These are phyloP conservation scores for Aspergillus brunneoviolaceus DNA, from an alignment of 2,329 filamentous ascomycete species.

Conservation along the genomic window DNA sequence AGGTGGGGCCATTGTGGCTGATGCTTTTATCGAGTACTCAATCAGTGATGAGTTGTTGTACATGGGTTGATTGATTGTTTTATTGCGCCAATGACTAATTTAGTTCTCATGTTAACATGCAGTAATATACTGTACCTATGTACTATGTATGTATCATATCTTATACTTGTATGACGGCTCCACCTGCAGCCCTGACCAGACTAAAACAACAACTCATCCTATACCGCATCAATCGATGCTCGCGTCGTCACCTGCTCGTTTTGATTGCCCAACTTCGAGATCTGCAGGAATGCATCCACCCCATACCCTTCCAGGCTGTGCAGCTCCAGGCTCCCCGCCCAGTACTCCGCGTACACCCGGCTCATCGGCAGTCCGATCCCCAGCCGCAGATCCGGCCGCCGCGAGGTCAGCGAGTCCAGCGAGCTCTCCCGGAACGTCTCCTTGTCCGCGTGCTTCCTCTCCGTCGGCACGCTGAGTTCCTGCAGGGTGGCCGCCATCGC, in stretches of 20 bases:
- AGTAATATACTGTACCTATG: too few species aligned
- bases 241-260: constrained; percentile 86
- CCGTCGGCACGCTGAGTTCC: constrained; percentile 62
- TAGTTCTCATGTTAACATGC: too few species aligned
- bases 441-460: constrained; percentile 32
- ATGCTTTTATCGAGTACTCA: not conserved
- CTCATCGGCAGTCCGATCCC: constrained; percentile 94
- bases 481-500: constrained; percentile 92
- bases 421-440: constrained; percentile 59
- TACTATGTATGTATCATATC: too few species aligned
- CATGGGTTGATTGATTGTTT: too few species aligned
- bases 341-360: constrained; percentile 94
- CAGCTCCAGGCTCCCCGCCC: constrained; percentile 87
- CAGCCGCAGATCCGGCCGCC: constrained; percentile 81
- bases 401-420: constrained; percentile 73
- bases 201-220: too few species aligned
- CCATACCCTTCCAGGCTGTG: constrained; percentile 95
- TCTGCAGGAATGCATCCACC: constrained; percentile 92
- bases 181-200: too few species aligned
- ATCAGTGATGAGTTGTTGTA: too few species aligned
- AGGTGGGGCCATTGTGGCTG: not conserved
- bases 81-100: too few species aligned
- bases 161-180: too few species aligned
- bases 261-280: constrained; percentile 95
- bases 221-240: constrained; percentile 75